Conservation (phyloP, 2,329 filamentous ascomycete genomes). For the Beauveria pseudobassiana region DNA sequence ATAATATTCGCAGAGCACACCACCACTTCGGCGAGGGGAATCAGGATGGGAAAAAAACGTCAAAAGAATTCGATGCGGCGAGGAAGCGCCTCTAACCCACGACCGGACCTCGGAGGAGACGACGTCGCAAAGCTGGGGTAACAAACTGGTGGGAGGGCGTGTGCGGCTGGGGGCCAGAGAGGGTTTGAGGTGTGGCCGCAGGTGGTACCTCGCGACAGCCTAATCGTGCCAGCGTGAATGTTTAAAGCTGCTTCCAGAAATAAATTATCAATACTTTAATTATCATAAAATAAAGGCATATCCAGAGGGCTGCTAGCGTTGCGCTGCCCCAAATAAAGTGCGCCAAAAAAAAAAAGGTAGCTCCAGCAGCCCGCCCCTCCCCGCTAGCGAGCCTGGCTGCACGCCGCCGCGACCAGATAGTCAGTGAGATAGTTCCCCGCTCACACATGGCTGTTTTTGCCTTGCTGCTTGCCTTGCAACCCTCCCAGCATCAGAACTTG, state of each 20-base stretch:
- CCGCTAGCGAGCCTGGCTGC: not conserved
- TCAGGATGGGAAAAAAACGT: not conserved
- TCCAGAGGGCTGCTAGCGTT: not conserved
- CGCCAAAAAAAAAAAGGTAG: not conserved
- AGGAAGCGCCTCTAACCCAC: not conserved
- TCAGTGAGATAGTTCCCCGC: not conserved
- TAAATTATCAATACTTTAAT: too few relatives aligned
- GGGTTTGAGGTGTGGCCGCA: not conserved
- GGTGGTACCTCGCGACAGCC: not conserved
- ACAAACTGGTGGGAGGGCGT: not conserved
- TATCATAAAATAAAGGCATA: not conserved
- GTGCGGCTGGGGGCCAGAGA: not conserved
- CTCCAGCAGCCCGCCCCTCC: not conserved
- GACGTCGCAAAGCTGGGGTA: conserved; percentile 9
- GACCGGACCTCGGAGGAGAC: not conserved
- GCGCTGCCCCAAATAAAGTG: not conserved
- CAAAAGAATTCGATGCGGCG: not conserved
- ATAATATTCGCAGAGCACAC: not conserved
- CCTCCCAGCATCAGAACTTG: too few relatives aligned
- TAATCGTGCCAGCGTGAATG: too few relatives aligned
- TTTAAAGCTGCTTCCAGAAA: too few relatives aligned
- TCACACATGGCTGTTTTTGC: not conserved
- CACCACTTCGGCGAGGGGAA: not conserved
- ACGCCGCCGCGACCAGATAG: not conserved
- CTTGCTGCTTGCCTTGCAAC: too few relatives aligned